A percentile compares a stretch with the other conserved stretches of the same genome.
Conservation (phyloP, 108 stramenopile species). For the Mayamaea pseudoterrestris region DNA sequence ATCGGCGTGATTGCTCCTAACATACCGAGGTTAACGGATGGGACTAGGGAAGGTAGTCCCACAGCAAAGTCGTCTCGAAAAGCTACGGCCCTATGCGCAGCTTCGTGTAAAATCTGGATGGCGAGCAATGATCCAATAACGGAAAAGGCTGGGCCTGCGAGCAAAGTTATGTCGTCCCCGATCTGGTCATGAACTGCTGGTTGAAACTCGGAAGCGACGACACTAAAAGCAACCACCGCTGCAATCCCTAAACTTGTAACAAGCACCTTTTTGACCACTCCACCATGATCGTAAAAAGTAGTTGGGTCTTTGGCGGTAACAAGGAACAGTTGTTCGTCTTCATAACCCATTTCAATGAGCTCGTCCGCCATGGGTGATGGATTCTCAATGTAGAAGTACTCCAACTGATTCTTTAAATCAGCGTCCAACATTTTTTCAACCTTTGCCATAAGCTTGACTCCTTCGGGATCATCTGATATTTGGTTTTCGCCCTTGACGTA, state of each 20-base stretch:
- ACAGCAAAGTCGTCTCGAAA: constrained; percentile 36
- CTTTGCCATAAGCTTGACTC: constrained; percentile 18
- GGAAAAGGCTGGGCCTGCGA: constrained; percentile 9
- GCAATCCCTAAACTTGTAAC: constrained; percentile 29
- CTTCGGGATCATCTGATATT: constrained; percentile 10
- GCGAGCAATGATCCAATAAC: constrained; percentile 10
- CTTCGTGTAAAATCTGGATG: constrained; percentile 34
- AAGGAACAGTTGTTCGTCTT: constrained; percentile 29
- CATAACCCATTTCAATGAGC: constrained; percentile 36
- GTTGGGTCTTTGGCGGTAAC: constrained; percentile 35
- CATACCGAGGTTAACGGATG: constrained; percentile 35
- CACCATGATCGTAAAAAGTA: constrained; percentile 15
- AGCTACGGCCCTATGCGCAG: constrained; percentile 30
- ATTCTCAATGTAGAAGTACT: constrained; percentile 50
- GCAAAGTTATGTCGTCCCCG: constrained; percentile 20
- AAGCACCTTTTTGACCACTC: constrained; percentile 23
- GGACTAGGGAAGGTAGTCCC: constrained; percentile 38
- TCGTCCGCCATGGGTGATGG: constrained; percentile 51
- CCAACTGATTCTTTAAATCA: constrained; percentile 25
- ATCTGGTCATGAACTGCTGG: constrained; percentile 27
- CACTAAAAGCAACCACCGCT: constrained; percentile 31
- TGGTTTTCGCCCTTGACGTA: constrained; percentile 42
- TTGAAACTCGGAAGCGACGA: constrained; percentile 40
- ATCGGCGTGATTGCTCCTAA: constrained; percentile 36
- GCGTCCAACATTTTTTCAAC: constrained; percentile 23